Conservation (phyloP, 2,329 filamentous ascomycete species). For the Fusarium metavorans region DNA sequence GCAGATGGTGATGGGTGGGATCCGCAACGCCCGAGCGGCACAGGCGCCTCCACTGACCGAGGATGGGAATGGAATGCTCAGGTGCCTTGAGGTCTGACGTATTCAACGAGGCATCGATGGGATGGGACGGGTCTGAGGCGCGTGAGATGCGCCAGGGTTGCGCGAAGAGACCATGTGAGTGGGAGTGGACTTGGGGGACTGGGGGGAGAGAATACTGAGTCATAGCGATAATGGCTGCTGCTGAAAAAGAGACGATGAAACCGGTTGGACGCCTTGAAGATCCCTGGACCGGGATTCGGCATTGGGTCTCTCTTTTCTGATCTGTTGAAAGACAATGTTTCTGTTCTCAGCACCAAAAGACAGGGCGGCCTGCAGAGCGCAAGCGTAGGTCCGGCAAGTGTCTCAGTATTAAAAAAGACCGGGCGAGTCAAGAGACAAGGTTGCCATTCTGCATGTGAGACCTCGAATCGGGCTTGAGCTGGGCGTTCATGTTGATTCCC, state of each 20-base stretch:
- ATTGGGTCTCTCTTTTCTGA: background rate
- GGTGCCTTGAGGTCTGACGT: conserved; percentile 4
- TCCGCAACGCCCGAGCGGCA: conserved; percentile 6
- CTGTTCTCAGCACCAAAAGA: background rate
- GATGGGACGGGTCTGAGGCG: background rate
- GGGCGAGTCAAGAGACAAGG: conserved; percentile 1
- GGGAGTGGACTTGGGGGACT: background rate
- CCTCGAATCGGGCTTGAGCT: conserved; percentile 3
- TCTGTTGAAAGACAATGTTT: conserved; percentile 7
- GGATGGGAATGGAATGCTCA: conserved; percentile 1
- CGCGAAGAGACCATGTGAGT: background rate
- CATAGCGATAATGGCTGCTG: background rate
- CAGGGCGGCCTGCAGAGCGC: conserved; percentile 11
- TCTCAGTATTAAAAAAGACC: conserved; percentile 3
- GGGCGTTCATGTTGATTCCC: conserved; percentile 1
- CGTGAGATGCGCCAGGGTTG: conserved; percentile 3
- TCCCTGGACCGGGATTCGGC: background rate
- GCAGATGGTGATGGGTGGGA: conserved; percentile 6
- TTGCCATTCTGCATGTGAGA: conserved; percentile 1
- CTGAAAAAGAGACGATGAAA: background rate
- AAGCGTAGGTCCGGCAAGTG: background rate
- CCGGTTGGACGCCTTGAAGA: background rate
- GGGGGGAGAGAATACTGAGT: background rate
- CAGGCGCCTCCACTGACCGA: background rate
- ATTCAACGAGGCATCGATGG: background rate